A percentile compares a stretch with the other conserved stretches of the same genome.
Conservation (phyloP, 1,284 basidiomycete genomes). For the Moesziomyces sp. region DNA sequence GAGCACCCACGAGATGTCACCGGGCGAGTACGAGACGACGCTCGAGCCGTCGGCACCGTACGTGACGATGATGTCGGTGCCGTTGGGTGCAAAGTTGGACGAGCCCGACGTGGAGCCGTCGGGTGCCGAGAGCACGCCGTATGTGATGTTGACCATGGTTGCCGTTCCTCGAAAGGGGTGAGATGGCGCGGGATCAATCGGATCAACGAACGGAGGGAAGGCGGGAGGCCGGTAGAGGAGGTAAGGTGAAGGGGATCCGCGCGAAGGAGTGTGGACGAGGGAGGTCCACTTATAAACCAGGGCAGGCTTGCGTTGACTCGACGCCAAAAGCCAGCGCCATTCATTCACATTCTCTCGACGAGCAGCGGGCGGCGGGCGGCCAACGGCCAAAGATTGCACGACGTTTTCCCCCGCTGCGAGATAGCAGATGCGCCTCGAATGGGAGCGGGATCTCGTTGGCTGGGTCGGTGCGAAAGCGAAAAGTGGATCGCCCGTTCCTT, state of each 20-base stretch:
- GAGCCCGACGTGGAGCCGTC: conserved; percentile 25
- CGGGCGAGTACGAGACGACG: conserved; percentile 48
- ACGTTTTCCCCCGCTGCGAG: not conserved
- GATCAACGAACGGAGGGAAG: conserved; percentile 63
- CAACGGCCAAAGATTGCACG: not conserved
- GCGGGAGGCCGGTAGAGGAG: conserved; percentile 29
- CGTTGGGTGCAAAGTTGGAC: conserved; percentile 23
- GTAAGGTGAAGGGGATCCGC: conserved; percentile 60
- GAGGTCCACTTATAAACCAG: not conserved
- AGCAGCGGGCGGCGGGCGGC: too few relatives aligned
- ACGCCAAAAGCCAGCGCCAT: too few relatives aligned
- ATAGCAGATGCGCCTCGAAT: not conserved
- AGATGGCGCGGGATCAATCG: conserved; percentile 46
- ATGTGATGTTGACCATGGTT: conserved; percentile 60
- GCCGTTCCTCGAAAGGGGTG: not conserved
- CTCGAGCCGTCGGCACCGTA: conserved; percentile 47
- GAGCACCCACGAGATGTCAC: conserved; percentile 71
- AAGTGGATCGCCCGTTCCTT: too few relatives aligned
- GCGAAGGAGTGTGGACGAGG: conserved; percentile 70
- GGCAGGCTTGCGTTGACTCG: too few relatives aligned
- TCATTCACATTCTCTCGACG: not conserved
- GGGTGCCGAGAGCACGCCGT: conserved; percentile 35
- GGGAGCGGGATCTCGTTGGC: too few relatives aligned
- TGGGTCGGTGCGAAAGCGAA: too few relatives aligned
- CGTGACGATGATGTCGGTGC: conserved; percentile 64